phyloP scores from a whole-genome alignment of 306 rosid genomes.

The Aeschynomene evenia region DNA sequence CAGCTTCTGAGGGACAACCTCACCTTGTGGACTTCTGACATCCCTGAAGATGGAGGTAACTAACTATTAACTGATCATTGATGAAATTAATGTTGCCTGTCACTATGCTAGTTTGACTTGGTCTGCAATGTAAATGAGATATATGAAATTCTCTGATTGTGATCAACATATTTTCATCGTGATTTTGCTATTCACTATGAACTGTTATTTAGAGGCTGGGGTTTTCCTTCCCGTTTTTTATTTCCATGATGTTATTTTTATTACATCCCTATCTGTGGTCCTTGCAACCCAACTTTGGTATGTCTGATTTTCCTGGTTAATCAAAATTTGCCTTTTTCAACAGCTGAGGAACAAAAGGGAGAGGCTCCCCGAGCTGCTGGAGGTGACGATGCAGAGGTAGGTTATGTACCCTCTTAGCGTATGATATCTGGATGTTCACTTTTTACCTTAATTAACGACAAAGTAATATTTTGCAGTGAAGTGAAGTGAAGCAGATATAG shows the following conservation, averaged over 20 bases:
- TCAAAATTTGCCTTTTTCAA: not conserved
- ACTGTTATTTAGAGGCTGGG: not conserved
- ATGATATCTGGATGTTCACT: conserved; percentile 6
- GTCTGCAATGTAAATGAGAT: not conserved
- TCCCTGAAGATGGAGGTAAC: conserved; percentile 59
- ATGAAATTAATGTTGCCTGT: not conserved
- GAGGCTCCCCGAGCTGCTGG: conserved; percentile 40
- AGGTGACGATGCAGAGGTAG: conserved; percentile 56
- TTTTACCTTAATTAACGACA: not conserved
- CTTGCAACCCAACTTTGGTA: not conserved
- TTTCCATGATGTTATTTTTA: not conserved
- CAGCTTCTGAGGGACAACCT: conserved; percentile 81
- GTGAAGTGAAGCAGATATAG: conserved; percentile 35
- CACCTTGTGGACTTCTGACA: conserved; percentile 69
- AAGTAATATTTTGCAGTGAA: conserved; percentile 41
- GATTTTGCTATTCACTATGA: not conserved
- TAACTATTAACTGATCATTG: conserved; percentile 17
- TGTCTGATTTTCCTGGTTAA: not conserved
- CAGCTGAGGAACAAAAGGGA: conserved; percentile 55
- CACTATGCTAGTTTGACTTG: not conserved
- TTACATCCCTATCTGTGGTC: not conserved
- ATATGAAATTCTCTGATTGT: not conserved
- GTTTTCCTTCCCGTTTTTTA: not conserved
- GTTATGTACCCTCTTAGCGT: conserved; percentile 14
- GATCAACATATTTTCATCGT: not conserved